These are phyloP conservation scores for Umbelopsis sp. DNA, from an alignment of 371 early-diverging fungal species.

Conservation along the genomic window DNA sequence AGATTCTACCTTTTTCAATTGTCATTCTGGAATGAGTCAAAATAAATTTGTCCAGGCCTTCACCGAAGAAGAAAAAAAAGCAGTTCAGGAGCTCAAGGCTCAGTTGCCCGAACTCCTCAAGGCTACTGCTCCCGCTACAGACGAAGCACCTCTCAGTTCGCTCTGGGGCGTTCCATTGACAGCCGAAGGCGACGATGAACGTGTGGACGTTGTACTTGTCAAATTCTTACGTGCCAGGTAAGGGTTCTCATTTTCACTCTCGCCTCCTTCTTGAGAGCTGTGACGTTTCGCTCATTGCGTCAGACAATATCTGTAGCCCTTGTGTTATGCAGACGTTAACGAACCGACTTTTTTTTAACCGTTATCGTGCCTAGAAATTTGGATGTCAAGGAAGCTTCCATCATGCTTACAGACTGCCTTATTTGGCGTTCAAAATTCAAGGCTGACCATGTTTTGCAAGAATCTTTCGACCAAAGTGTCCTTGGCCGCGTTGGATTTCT, in stretches of 20 bases:
- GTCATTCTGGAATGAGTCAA: constrained; percentile 19
- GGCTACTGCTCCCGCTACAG: constrained; percentile 23
- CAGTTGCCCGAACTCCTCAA: constrained; percentile 49
- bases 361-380: constrained; percentile 29
- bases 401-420: constrained; percentile 55
- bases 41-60: constrained; percentile 36
- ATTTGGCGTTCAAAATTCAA: constrained; percentile 61
- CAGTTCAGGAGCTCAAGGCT: constrained; percentile 47
- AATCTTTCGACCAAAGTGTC: constrained; percentile 52
- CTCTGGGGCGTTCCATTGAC: constrained; percentile 59
- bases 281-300: too few species aligned
- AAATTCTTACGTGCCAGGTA: constrained; percentile 64
- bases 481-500: constrained; percentile 55
- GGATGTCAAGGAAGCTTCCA: constrained; percentile 41
- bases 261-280: too few species aligned
- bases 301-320: too few species aligned
- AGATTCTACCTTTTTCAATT: neutral
- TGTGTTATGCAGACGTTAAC: too few species aligned
- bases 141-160: constrained; percentile 36
- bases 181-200: constrained; percentile 48
- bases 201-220: constrained; percentile 56
- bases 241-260: neutral
- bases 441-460: constrained; percentile 47
- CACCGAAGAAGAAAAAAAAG: constrained; percentile 44
- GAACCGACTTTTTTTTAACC: neutral